Evolutionary conservation across 2,329 filamentous ascomycete genomes (phyloP), one percentile per base, ranked within the genome.

Genomic region (Penicillium sp.): DNA sequence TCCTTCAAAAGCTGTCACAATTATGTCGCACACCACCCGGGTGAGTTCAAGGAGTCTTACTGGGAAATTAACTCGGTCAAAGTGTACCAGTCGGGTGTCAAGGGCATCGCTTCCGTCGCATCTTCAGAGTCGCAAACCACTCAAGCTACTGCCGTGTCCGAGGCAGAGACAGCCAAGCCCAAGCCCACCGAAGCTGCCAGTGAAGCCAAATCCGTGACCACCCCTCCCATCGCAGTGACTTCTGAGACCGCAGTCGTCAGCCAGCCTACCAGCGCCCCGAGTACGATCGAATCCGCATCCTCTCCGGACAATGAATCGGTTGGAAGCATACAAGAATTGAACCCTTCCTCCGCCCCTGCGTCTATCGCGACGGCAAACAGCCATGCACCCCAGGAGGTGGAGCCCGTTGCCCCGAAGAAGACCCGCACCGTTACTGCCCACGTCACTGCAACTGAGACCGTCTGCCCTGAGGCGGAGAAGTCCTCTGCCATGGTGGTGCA

Each of bases 1-100:
- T 47, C 87, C 81, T 10, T 94, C 88, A 76, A 72, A 38, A 72
- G 70, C 61, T 96, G 92, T 75, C 72, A 85, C 36, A 83, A 85
- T 31, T 96, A 85, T 69, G 92, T 96, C 24, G 80, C 80, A 42
- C 74, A 80, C 58, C 88, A 93, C 71, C 88, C 91, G 0, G 67
- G 73, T 8, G 86, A 79, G 22, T 96, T 93, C 71, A 72, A 77
- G 46, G 80, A 94, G 38, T 83, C 89, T 1, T 95, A 88, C 77
- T 96, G 90, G 89, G 77, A 86, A 55, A 83, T 96, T 73, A 88
- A 88, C 69, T 86, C 81, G 21, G 77, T 92, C 68, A 86, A 84
- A 74, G 81, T 90, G n/a, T 92, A 81, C 65, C 62, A 73, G 55
- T 51, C 57, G 10, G 66, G 66, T 1, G 59, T 56, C 24, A 57